Evolutionary conservation across 495 filamentous ascomycete genomes (phyloP).

Genomic region (Astrothelium subdiscretum): DNA sequence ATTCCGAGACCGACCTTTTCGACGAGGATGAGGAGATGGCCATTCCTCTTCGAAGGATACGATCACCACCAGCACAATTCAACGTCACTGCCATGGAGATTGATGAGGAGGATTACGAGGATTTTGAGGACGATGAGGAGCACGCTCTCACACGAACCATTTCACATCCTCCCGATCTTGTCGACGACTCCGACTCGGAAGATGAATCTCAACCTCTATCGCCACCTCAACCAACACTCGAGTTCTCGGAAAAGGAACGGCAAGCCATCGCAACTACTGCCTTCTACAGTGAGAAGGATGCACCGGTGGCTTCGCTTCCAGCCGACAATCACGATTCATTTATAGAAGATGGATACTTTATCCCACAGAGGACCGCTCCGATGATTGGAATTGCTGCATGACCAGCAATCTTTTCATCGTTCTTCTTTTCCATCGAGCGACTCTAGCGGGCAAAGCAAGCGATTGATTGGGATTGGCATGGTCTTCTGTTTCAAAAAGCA

Average conservation of each 20-base stretch:
- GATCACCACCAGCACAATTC: constrained; percentile 27
- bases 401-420: not conserved
- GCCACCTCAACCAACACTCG: constrained; percentile 51
- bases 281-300: constrained; percentile 29
- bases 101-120: constrained; percentile 56
- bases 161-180: constrained; percentile 70
- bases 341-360: constrained; percentile 17
- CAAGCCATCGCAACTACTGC: constrained; percentile 42
- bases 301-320: constrained; percentile 1
- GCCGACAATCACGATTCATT: constrained; percentile 14
- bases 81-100: constrained; percentile 35
- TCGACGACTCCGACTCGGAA: constrained; percentile 55
- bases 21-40: constrained; percentile 25
- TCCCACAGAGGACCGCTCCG: constrained; percentile 22
- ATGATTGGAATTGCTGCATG: constrained; percentile 12
- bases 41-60: constrained; percentile 26
- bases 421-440: constrained; percentile 1
- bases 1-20: constrained; percentile 21
- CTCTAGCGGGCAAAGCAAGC: constrained; percentile 1
- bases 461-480: not conserved
- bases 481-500: not conserved
- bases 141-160: constrained; percentile 58
- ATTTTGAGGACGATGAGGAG: constrained; percentile 51
- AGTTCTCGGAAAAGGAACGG: constrained; percentile 58
- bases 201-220: constrained; percentile 77